Base-by-base conservation (phyloP, 306 rosid species). In the Abrus pulchellus region DNA sequence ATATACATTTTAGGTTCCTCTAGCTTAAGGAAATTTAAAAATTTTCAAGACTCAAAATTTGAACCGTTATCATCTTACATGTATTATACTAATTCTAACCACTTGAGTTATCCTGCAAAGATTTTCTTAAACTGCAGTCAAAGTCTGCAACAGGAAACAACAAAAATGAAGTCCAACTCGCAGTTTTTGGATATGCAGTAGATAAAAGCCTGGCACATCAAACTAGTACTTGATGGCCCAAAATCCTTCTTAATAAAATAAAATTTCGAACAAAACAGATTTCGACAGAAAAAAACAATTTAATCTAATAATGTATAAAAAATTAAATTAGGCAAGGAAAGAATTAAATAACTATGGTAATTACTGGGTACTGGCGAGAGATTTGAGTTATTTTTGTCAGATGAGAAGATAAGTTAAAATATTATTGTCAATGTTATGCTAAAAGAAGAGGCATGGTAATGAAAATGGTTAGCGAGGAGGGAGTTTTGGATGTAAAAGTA, bases 161-260 rank as follows among this genome's bases (percentile, higher is more conserved):
- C 40, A 36, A 36, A 36, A 36, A 36, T 4, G 20, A 6, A 43
- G 9, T 56, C 1, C 50, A 28, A 33, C 76, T 76, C 33, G 1
- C 52, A 28, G 49, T 76, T n/a, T 30, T 56, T 55, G 32, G 61
- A 11, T 62, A 45, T 56, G 73, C 56, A 70, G 61, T 63, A 53
- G 4, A 40, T 55, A 28, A 32, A 73, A 72, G 74, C 84, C 75
- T 61, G 73, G 6, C 33, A 30, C 27, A 52, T 49, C n/a, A 64
- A 0, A 7, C 40, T 1, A 59, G 20, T 32, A 11, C 44, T 33
- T 33, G 11, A 62, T 3, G 48, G 69, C 60, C 47, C 65, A 72
- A 61, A 70, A 30, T 33, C 1, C n/a, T 63, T 76, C 72, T 60
- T 60, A 3, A 67, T 8, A 5, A 64, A 41, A 78, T 68, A 56